Percentiles rank a stretch among this genome's conserved stretches.
Conservation (phyloP, 495 filamentous ascomycete species). For the Cercophora samala region DNA sequence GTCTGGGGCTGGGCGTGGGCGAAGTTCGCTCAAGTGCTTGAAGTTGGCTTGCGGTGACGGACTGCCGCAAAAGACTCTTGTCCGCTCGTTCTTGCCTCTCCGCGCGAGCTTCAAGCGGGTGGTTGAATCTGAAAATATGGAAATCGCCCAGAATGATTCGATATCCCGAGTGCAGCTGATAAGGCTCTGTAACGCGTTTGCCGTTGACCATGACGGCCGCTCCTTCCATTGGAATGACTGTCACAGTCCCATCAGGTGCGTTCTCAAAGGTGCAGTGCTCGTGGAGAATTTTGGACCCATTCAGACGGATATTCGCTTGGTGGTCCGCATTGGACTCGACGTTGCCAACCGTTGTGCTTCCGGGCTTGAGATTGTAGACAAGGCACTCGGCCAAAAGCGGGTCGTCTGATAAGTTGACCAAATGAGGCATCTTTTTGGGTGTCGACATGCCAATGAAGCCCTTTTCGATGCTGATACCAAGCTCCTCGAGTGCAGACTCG, state of each 20-base stretch:
- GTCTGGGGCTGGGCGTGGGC: constrained; percentile 59
- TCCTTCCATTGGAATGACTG: constrained; percentile 79
- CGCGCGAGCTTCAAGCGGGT: constrained; percentile 90
- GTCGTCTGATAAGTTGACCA: constrained; percentile 97
- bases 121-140: constrained; percentile 98
- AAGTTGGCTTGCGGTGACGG: constrained; percentile 77
- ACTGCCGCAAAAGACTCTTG: constrained; percentile 80
- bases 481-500: constrained; percentile 89
- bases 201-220: constrained; percentile 98
- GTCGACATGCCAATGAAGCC: constrained; percentile 94
- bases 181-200: constrained; percentile 75
- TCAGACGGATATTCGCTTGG: constrained; percentile 83
- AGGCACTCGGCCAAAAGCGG: constrained; percentile 93
- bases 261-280: constrained; percentile 91
- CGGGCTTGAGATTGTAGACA: constrained; percentile 97
- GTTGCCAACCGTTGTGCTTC: constrained; percentile 88
- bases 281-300: constrained; percentile 85
- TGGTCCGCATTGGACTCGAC: constrained; percentile 74
- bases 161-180: constrained; percentile 82
- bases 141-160: constrained; percentile 97
- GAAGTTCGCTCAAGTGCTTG: constrained; percentile 46
- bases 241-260: constrained; percentile 85
- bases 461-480: constrained; percentile 98
- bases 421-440: constrained; percentile 97
- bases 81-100: constrained; percentile 70